A percentile compares a stretch with the other conserved stretches of the same genome.
These are phyloP conservation scores for Cystoisospora suis DNA, from an alignment of 169 alveolate genomes.

Conservation along the genomic window DNA sequence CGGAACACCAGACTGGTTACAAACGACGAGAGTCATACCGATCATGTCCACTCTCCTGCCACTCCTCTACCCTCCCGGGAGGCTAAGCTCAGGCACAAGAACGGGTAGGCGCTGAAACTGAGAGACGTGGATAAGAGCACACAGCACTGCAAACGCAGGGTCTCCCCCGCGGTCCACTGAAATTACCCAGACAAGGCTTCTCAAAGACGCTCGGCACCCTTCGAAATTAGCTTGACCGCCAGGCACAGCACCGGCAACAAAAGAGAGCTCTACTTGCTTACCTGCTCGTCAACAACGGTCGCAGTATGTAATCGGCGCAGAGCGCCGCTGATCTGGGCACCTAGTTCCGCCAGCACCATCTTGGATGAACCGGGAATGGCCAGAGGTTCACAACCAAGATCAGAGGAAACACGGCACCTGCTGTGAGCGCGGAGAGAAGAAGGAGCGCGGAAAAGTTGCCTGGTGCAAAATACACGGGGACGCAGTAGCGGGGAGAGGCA, in stretches of 20 bases:
- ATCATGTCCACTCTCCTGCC: no score
- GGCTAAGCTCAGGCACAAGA: no score
- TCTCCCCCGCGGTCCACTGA: no score
- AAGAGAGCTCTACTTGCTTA: conserved; percentile 16
- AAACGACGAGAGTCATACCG: neutral
- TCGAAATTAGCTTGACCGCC: no score
- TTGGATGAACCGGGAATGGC: conserved; percentile 40
- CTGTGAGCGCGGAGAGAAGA: neutral
- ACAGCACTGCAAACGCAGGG: no score
- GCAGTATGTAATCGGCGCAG: conserved; percentile 91
- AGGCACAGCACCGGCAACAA: no score
- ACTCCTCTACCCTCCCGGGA: no score
- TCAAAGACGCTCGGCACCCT: no score
- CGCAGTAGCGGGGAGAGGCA: neutral
- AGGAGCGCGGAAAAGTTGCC: neutral
- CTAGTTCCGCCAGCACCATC: conserved; percentile 98
- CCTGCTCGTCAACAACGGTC: conserved; percentile 92
- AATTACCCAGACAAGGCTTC: no score
- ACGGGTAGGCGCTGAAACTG: no score
- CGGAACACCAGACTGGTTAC: neutral
- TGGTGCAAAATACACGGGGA: neutral
- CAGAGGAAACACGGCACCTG: neutral
- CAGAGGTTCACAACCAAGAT: no score
- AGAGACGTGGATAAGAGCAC: no score
- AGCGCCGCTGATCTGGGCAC: conserved; percentile 93